These are phyloP conservation scores for Holtermanniella nyarrowii DNA, from an alignment of 768 basidiomycete genomes.

Conservation along the genomic window DNA sequence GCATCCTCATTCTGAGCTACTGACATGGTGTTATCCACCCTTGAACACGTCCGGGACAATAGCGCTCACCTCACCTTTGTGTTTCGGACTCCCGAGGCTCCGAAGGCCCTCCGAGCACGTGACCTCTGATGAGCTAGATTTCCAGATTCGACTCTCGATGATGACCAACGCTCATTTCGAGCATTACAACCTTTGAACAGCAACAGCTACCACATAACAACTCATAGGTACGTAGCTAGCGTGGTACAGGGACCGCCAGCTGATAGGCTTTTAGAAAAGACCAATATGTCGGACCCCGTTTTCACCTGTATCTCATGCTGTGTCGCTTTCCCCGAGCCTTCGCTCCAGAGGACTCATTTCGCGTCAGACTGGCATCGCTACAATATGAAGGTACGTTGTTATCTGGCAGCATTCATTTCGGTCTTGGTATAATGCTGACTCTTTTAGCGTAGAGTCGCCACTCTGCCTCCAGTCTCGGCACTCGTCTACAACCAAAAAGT, in stretches of 20 bases:
- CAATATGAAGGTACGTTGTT: constrained; percentile 66
- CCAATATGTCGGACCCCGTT: constrained; percentile 32
- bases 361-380: constrained; percentile 92
- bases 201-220: no score
- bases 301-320: constrained; percentile 88
- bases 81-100: no score
- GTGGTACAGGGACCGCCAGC: no score
- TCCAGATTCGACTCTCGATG: no score
- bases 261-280: neutral
- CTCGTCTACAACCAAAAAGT: constrained; percentile 80
- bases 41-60: no score
- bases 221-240: no score
- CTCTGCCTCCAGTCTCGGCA: constrained; percentile 70
- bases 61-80: no score
- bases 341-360: constrained; percentile 81
- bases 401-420: neutral
- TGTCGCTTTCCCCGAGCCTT: constrained; percentile 70
- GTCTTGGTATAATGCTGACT: neutral
- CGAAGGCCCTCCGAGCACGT: no score
- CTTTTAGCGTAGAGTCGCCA: constrained; percentile 67
- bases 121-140: no score
- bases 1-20: neutral
- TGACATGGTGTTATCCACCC: neutral
- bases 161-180: no score
- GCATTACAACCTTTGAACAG: no score